Conservation (phyloP, 73 alveolate genomes). For the Tetrahymena borealis region DNA sequence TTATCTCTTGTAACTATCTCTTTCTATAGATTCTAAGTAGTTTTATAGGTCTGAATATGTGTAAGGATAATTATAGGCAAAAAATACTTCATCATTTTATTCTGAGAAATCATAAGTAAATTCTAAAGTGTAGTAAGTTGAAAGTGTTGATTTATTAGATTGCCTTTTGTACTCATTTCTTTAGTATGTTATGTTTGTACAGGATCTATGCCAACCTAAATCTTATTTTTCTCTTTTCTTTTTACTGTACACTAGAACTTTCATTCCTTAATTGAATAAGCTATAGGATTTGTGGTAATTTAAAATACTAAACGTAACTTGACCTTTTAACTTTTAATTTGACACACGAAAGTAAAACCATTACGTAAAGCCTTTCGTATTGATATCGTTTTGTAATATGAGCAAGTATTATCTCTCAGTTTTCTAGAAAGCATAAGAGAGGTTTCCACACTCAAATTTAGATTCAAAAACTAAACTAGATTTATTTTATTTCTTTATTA, state of each 20-base stretch:
- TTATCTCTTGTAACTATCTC: background rate
- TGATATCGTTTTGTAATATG: slow-evolving; percentile 83
- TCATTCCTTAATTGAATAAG: slow-evolving; percentile 18
- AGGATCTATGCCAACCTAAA: slow-evolving; percentile 38
- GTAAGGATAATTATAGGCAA: slow-evolving; percentile 22
- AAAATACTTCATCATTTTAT: background rate
- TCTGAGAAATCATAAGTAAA: background rate
- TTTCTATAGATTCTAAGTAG: slow-evolving; percentile 12
- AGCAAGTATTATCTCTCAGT: slow-evolving; percentile 76
- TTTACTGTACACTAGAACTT: background rate
- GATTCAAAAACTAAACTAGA: slow-evolving; percentile 56
- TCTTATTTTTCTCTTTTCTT: background rate
- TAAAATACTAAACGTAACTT: slow-evolving; percentile 49
- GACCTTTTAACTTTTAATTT: slow-evolving; percentile 46
- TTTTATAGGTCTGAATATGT: slow-evolving; percentile 5
- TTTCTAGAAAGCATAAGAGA: slow-evolving; percentile 40
- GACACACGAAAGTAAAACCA: slow-evolving; percentile 90
- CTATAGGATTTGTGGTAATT: slow-evolving; percentile 42
- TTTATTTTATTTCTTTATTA: background rate
- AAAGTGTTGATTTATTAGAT: background rate
- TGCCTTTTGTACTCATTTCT: slow-evolving; percentile 12
- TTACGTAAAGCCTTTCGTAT: slow-evolving; percentile 89
- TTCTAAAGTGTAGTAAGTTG: background rate
- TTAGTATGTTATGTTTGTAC: slow-evolving; percentile 9
- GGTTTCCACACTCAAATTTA: slow-evolving; percentile 73